Evolutionary conservation across 768 basidiomycete genomes (phyloP).

Genomic region (Mycena pura): DNA sequence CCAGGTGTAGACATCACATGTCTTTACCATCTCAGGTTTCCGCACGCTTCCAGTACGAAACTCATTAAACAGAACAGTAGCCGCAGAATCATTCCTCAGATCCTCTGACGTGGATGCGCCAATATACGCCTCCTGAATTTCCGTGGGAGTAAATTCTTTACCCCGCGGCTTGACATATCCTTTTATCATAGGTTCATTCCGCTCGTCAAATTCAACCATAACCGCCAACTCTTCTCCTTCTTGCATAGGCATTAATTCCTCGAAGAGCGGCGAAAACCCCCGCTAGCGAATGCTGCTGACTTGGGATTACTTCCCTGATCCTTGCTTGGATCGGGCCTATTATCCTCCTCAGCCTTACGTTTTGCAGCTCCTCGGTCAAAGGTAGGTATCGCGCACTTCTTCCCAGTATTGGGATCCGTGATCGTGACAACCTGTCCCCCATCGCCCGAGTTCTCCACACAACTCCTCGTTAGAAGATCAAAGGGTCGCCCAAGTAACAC

Average conservation of each 20-base stretch:
- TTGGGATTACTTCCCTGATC: too few species aligned
- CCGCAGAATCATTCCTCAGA: not conserved
- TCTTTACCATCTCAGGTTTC: not conserved
- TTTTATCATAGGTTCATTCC: not conserved
- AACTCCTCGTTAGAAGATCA: conserved; percentile 31
- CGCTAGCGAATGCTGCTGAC: too few species aligned
- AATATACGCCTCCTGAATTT: not conserved
- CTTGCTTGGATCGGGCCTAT: not conserved
- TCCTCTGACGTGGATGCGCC: not conserved
- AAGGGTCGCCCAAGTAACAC: conserved; percentile 39
- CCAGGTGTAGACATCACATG: not conserved
- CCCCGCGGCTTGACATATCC: not conserved
- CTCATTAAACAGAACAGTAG: not conserved
- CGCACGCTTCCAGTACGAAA: not conserved
- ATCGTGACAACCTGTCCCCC: conserved; percentile 33
- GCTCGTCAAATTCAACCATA: not conserved
- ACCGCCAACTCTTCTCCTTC: conserved; percentile 7
- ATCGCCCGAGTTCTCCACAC: too few species aligned
- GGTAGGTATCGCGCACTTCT: not conserved
- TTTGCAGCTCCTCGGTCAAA: not conserved
- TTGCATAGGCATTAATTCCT: not conserved
- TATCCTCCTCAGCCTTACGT: not conserved
- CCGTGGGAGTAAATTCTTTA: not conserved
- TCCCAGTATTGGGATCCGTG: conserved; percentile 31
- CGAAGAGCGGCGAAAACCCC: conserved; percentile 16